Evolutionary conservation across 2,329 filamentous ascomycete species (phyloP).

Genomic region (Botrytis tulipae): DNA sequence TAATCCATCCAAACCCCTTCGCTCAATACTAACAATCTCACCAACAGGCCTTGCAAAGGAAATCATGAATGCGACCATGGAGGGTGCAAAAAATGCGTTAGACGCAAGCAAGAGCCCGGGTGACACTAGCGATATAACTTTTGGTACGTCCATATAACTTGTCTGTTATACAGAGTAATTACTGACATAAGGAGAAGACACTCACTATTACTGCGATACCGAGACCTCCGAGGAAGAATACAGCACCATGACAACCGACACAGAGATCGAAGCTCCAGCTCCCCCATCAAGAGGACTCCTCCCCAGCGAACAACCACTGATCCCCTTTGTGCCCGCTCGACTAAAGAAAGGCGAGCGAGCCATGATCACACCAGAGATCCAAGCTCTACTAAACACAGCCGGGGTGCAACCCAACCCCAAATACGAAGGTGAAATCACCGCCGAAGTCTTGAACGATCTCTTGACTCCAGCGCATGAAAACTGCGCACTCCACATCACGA

Average conservation of each 20-base stretch:
- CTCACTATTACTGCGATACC: neutral
- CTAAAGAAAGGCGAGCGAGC: neutral
- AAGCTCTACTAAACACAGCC: neutral
- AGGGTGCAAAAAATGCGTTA: neutral
- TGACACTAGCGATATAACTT: neutral
- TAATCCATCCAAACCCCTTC: neutral
- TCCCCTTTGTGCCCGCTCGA: neutral
- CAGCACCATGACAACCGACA: neutral
- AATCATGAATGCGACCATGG: neutral
- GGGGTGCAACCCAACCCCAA: slow-evolving; percentile 7
- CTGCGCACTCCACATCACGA: slow-evolving; percentile 9
- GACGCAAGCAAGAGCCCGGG: neutral
- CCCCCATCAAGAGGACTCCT: neutral
- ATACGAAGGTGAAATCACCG: slow-evolving; percentile 13
- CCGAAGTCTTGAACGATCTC: neutral
- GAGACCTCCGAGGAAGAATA: neutral
- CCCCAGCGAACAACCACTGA: neutral
- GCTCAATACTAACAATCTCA: neutral
- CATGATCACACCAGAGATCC: neutral
- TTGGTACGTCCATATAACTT: neutral
- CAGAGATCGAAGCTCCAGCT: neutral
- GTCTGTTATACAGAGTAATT: fast-evolving
- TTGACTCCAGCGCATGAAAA: neutral
- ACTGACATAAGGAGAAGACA: neutral
- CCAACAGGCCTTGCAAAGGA: neutral